Evolutionary conservation across 352 stramenopile species (phyloP).

Genomic region (Blastocystis sp.): DNA sequence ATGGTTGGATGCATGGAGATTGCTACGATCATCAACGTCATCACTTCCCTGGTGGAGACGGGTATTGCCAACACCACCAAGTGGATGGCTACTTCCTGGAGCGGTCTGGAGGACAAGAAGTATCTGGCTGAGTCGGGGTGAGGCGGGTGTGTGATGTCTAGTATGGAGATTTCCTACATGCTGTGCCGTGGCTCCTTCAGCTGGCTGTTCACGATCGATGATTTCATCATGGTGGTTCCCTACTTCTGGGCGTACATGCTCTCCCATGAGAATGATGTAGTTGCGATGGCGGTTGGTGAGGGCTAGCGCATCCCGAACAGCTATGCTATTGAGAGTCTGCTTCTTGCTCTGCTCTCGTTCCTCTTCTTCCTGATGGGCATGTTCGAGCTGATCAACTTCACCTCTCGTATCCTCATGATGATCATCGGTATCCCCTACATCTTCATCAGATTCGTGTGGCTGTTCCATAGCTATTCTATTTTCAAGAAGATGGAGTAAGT

Average conservation of each 20-base stretch:
- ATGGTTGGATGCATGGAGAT: conserved; percentile 26
- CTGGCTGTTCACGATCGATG: conserved; percentile 49
- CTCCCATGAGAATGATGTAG: conserved; percentile 26
- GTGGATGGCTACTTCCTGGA: conserved; percentile 8
- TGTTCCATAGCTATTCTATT: conserved; percentile 39
- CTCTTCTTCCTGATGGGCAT: conserved; percentile 51
- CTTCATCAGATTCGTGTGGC: conserved; percentile 38
- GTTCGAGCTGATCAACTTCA: conserved; percentile 11
- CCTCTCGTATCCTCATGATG: conserved; percentile 1
- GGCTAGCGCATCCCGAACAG: conserved; percentile 7
- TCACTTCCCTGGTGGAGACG: conserved; percentile 32
- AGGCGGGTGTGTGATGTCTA: not conserved
- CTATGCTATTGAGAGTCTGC: not conserved
- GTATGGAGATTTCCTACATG: conserved; percentile 30
- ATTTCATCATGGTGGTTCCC: conserved; percentile 52
- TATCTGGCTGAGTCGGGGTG: not conserved
- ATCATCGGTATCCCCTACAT: not conserved
- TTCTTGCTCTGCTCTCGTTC: conserved; percentile 22
- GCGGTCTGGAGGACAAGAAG: not conserved
- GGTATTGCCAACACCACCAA: conserved; percentile 18
- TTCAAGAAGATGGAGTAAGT: conserved; percentile 18
- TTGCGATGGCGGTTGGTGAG: not conserved
- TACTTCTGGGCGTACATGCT: conserved; percentile 53
- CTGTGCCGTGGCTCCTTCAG: not conserved
- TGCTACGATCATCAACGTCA: conserved; percentile 33